These are phyloP conservation scores for Dimocarpus longan DNA, from an alignment of 345 rosid species.

Conservation along the genomic window DNA sequence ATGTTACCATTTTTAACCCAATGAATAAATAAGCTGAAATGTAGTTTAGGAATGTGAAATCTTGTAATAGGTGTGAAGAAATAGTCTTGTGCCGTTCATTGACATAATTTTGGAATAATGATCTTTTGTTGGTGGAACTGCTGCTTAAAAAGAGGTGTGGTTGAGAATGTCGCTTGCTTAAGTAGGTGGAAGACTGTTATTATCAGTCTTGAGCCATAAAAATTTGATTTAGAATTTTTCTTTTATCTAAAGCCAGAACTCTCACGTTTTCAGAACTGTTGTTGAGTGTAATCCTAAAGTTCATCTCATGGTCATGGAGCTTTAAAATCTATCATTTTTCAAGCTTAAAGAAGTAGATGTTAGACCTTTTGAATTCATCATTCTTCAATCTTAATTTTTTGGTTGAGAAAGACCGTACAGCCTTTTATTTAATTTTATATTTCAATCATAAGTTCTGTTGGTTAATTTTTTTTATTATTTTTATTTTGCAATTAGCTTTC, in stretches of 20 bases:
- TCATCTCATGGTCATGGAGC: too few relatives aligned
- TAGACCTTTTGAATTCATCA: not conserved
- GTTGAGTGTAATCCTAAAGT: too few relatives aligned
- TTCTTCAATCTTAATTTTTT: not conserved
- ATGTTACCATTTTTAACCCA: not conserved
- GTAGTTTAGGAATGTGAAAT: not conserved
- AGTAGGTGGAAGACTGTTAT: not conserved
- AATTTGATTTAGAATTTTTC: too few relatives aligned
- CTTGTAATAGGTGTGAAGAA: not conserved
- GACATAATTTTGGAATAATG: not conserved
- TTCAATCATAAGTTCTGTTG: not conserved
- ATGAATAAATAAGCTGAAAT: not conserved
- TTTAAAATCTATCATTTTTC: not conserved
- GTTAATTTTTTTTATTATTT: not conserved
- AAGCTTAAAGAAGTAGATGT: not conserved
- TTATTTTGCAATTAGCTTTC: not conserved
- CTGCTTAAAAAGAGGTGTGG: not conserved
- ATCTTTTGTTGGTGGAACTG: not conserved
- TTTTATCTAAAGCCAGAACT: too few relatives aligned
- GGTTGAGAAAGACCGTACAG: not conserved
- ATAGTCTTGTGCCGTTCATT: not conserved
- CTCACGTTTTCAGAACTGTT: too few relatives aligned
- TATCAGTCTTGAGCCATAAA: not conserved
- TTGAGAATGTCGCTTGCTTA: not conserved
- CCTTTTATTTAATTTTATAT: not conserved